Conservation (phyloP, 2,329 filamentous ascomycete genomes). For the Lasiodiplodia citricola region DNA sequence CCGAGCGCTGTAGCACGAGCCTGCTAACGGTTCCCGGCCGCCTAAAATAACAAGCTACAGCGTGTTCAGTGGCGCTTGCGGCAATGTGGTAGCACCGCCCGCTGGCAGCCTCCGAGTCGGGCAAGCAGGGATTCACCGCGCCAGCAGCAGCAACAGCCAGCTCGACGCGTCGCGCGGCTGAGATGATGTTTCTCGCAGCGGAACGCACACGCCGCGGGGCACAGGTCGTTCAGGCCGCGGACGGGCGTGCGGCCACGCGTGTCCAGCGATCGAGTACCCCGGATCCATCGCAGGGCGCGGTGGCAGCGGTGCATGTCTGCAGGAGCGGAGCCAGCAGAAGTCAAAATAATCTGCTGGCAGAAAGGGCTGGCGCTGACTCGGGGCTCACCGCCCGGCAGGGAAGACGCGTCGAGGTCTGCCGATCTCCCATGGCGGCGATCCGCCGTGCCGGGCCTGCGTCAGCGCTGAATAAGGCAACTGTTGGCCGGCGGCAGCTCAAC, state of each 20-base stretch:
- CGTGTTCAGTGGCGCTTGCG: slow-evolving; percentile 24
- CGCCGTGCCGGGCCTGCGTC: slow-evolving; percentile 6
- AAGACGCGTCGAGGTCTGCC: slow-evolving; percentile 15
- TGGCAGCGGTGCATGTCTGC: slow-evolving; percentile 1
- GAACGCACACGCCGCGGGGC: slow-evolving; percentile 9
- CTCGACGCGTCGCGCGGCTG: slow-evolving; percentile 15
- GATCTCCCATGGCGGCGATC: slow-evolving; percentile 24
- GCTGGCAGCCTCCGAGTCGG: slow-evolving; percentile 19
- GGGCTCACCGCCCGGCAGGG: slow-evolving; percentile 15
- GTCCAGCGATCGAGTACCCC: slow-evolving; percentile 11
- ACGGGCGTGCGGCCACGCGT: slow-evolving; percentile 14
- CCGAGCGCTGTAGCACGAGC: slow-evolving; percentile 22
- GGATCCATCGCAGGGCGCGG: slow-evolving; percentile 8
- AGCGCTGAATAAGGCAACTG: slow-evolving; percentile 17
- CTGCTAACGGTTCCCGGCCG: slow-evolving; percentile 24
- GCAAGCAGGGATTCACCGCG: slow-evolving; percentile 10
- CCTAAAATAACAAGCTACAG: slow-evolving; percentile 25
- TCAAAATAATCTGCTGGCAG: slow-evolving; percentile 26
- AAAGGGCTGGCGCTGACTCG: slow-evolving; percentile 13
- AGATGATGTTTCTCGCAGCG: neutral
- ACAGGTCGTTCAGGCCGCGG: neutral
- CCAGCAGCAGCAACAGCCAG: slow-evolving; percentile 2
- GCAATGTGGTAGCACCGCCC: slow-evolving; percentile 25
- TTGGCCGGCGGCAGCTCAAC: slow-evolving; percentile 19
- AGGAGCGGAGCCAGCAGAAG: slow-evolving; percentile 17